Percentiles rank a stretch among this genome's conserved stretches.
Evolutionary conservation across 2,329 filamentous ascomycete species (phyloP).

Genomic region (Neofusicoccum kwambonambiense): DNA sequence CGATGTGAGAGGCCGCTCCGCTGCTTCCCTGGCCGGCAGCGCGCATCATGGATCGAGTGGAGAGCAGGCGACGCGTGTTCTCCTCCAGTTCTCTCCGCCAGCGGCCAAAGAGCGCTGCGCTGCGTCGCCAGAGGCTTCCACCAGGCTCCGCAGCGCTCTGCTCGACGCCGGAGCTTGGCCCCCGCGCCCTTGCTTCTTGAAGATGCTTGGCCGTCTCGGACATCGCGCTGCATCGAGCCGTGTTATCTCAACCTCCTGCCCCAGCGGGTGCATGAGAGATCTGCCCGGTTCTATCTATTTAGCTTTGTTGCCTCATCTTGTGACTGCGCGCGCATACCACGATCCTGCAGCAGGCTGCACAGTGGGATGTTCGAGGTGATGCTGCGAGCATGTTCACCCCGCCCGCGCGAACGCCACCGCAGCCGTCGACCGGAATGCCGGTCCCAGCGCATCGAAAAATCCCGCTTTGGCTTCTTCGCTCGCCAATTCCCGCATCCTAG

Average conservation of each 20-base stretch:
- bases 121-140: background rate
- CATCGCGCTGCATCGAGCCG: background rate
- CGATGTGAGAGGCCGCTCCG: background rate
- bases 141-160: background rate
- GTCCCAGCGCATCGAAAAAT: constrained; percentile 8
- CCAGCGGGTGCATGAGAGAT: background rate
- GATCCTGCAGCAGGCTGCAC: constrained; percentile 2
- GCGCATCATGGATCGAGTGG: background rate
- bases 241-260: background rate
- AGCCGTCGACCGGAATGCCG: background rate
- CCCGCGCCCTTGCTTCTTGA: constrained; percentile 11
- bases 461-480: background rate
- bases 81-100: background rate
- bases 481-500: background rate
- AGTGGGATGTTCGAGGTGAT: background rate
- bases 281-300: constrained; percentile 8
- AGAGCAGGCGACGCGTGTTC: constrained; percentile 6
- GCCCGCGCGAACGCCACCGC: background rate
- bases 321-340: background rate
- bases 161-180: background rate
- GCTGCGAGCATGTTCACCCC: constrained; percentile 3
- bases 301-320: constrained; percentile 14
- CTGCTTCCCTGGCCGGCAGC: background rate
- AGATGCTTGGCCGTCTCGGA: constrained; percentile 5
- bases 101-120: background rate